phyloP scores from a whole-genome alignment of 352 stramenopile species.

The Phytophthora pluvialis region DNA sequence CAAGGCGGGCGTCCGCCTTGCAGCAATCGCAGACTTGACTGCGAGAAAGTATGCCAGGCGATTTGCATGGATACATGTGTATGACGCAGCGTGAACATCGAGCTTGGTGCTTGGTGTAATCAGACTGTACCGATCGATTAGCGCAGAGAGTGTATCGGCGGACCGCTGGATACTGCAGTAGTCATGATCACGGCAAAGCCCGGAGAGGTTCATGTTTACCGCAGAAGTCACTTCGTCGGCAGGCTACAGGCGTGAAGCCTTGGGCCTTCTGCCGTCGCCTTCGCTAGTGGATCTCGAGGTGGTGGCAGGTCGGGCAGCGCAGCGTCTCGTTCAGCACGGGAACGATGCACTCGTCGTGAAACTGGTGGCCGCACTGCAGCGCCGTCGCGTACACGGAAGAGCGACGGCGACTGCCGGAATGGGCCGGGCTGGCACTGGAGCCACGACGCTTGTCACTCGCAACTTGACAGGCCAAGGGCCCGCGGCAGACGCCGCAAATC shows the following conservation, averaged over 20 bases:
- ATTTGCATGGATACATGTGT: slow-evolving; percentile 17
- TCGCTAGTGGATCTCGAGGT: slow-evolving; percentile 39
- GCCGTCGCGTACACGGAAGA: slow-evolving; percentile 36
- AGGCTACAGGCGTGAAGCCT: neutral
- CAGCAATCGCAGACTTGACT: slow-evolving; percentile 18
- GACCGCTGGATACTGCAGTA: slow-evolving; percentile 6
- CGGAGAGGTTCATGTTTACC: slow-evolving; percentile 8
- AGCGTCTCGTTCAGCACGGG: slow-evolving; percentile 43
- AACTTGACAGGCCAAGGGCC: slow-evolving; percentile 17
- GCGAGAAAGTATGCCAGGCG: slow-evolving; percentile 8
- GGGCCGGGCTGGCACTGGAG: neutral
- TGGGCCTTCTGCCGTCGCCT: neutral
- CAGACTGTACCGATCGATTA: slow-evolving; percentile 16
- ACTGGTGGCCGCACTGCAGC: slow-evolving; percentile 43
- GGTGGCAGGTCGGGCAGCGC: slow-evolving; percentile 38
- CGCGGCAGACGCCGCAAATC: slow-evolving; percentile 33
- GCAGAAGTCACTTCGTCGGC: neutral
- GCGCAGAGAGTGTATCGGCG: slow-evolving; percentile 9
- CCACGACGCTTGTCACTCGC: neutral
- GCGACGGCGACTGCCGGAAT: slow-evolving; percentile 5
- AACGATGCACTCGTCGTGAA: slow-evolving; percentile 53
- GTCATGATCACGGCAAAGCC: slow-evolving; percentile 13
- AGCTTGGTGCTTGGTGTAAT: slow-evolving; percentile 19
- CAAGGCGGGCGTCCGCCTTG: neutral
- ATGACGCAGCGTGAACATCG: slow-evolving; percentile 14